Conservation (phyloP, 2,329 filamentous ascomycete genomes). For the Fusarium miscanthi region DNA sequence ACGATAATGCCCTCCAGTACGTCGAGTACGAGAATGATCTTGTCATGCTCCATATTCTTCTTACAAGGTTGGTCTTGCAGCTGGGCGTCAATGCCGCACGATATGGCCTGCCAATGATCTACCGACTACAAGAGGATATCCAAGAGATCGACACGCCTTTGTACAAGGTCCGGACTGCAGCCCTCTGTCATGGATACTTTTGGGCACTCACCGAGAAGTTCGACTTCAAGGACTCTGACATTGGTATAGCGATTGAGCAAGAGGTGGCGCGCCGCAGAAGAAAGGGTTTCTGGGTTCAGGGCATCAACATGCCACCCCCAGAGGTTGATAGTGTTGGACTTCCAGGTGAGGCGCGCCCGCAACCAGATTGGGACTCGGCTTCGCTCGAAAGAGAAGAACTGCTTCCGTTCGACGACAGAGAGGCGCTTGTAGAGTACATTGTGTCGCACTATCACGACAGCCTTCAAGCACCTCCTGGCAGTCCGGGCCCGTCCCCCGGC, state of each 20-base stretch:
- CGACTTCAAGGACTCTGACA: conserved; percentile 75
- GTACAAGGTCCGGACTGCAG: conserved; percentile 82
- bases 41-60: conserved; percentile 79
- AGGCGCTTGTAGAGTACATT: conserved; percentile 78
- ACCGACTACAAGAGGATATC: conserved; percentile 88
- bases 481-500: conserved; percentile 76
- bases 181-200: conserved; percentile 89
- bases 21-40: conserved; percentile 80
- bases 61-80: conserved; percentile 77
- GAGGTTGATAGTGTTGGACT: conserved; percentile 70
- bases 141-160: conserved; percentile 71
- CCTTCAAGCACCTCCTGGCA: conserved; percentile 72
- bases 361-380: conserved; percentile 60
- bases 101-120: conserved; percentile 87
- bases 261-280: conserved; percentile 81
- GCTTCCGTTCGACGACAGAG: conserved; percentile 79
- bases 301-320: conserved; percentile 76
- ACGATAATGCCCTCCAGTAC: conserved; percentile 84
- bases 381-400: conserved; percentile 72
- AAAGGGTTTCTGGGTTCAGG: conserved; percentile 82
- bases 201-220: conserved; percentile 83
- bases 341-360: conserved; percentile 58
- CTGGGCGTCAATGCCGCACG: conserved; percentile 85
- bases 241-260: conserved; percentile 77
- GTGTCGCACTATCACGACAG: conserved; percentile 75